Evolutionary conservation across 371 early-diverging fungal genomes (phyloP).

Genomic region (Mucor ambiguus): DNA sequence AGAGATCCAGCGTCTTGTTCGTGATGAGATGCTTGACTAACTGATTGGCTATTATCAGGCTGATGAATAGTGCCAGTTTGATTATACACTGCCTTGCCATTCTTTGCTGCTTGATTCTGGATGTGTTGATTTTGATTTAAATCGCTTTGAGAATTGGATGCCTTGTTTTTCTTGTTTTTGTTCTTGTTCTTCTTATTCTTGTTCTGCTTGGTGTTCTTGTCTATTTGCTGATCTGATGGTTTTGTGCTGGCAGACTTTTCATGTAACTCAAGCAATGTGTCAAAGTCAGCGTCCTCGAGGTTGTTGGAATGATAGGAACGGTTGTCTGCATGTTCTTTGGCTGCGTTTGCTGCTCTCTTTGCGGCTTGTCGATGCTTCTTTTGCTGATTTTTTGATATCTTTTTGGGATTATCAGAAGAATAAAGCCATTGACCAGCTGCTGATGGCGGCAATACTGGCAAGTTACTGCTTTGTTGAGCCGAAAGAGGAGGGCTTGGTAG

Average conservation of each 20-base stretch:
- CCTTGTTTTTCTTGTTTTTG: neutral
- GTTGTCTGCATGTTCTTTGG: neutral
- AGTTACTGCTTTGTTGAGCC: neutral
- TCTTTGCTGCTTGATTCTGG: neutral
- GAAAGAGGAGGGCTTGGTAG: neutral
- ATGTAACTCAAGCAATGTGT: neutral
- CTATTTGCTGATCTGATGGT: neutral
- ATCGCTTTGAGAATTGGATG: neutral
- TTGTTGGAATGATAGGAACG: neutral
- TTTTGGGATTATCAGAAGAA: neutral
- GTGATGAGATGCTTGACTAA: neutral
- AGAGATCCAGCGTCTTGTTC: neutral
- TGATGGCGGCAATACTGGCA: neutral
- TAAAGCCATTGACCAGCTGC: neutral
- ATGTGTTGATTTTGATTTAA: no score
- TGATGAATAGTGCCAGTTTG: neutral
- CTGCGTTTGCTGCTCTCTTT: slow-evolving; percentile 3
- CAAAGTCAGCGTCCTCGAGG: neutral
- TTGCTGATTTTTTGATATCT: neutral
- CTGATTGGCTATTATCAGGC: neutral
- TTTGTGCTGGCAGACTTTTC: neutral
- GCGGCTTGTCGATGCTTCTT: neutral
- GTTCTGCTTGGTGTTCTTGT: neutral
- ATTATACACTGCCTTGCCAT: neutral
- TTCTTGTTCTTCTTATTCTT: neutral